Percentiles rank a stretch among this genome's conserved stretches.
Evolutionary conservation across 805 yeast species (phyloP).

Genomic region (Ogataea paraovalis): DNA sequence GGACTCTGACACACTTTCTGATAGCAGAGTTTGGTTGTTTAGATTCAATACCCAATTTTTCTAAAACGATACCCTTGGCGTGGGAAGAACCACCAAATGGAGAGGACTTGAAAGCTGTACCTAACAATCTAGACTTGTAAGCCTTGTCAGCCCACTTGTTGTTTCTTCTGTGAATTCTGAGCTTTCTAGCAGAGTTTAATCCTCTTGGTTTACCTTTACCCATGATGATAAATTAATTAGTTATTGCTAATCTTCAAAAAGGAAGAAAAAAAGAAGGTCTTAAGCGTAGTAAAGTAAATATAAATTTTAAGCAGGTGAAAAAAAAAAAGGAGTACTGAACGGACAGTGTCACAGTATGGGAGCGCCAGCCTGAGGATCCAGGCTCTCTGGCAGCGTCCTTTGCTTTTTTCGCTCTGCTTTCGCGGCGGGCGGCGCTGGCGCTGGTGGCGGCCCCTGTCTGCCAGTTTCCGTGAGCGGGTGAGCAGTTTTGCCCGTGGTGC

Average conservation of each 20-base stretch:
- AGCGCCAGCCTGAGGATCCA: background rate
- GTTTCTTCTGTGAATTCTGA: slow-evolving; percentile 99
- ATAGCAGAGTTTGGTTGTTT: slow-evolving; percentile 99
- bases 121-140: slow-evolving; percentile 98
- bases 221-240: slow-evolving; percentile 51
- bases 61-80: slow-evolving; percentile 99
- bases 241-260: background rate
- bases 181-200: slow-evolving; percentile 99
- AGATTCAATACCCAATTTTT: slow-evolving; percentile 99
- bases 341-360: background rate
- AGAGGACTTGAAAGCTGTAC: slow-evolving; percentile 99
- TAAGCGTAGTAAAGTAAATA: background rate
- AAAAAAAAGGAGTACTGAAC: background rate
- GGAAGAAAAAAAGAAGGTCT: background rate
- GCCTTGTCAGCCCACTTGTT: slow-evolving; percentile 99
- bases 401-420: too few species aligned
- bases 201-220: slow-evolving; percentile 99
- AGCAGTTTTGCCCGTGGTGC: too few species aligned
- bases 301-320: background rate
- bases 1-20: slow-evolving; percentile 99
- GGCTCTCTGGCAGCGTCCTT: too few species aligned
- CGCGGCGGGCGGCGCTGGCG: background rate
- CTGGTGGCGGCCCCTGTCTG: background rate
- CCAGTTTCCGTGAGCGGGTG: too few species aligned
- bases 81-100: slow-evolving; percentile 99